These are phyloP conservation scores for Lablab purpureus DNA, from an alignment of 306 rosid genomes.

Conservation along the genomic window DNA sequence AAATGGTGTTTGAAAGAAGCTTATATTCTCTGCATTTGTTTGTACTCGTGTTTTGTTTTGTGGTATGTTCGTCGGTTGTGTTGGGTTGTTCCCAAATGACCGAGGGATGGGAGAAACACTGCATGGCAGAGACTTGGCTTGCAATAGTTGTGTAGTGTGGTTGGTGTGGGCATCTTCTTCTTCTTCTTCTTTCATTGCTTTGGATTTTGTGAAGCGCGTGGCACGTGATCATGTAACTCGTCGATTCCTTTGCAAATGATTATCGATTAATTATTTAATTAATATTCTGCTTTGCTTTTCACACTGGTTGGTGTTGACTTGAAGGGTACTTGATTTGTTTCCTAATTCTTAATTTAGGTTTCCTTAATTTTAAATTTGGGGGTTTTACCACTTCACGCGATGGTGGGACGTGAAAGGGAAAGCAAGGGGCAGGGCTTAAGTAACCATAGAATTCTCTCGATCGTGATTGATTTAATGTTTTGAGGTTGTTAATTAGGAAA, in stretches of 20 bases:
- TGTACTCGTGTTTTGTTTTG: conserved; percentile 33
- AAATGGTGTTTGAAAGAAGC: neutral
- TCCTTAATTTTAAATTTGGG: conserved; percentile 19
- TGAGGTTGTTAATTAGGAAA: too few species aligned
- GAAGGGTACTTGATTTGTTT: neutral
- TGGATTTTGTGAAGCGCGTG: conserved; percentile 43
- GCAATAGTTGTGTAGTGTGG: neutral
- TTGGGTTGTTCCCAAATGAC: neutral
- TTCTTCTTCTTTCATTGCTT: neutral
- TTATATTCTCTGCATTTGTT: conserved; percentile 56
- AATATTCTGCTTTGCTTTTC: neutral
- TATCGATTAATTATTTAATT: neutral
- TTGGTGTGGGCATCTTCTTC: too few species aligned
- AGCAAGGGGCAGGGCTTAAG: neutral
- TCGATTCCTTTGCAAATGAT: neutral
- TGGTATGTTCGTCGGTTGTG: conserved; percentile 32
- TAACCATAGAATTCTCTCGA: too few species aligned
- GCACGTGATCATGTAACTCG: neutral
- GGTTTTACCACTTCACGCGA: neutral
- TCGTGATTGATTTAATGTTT: too few species aligned
- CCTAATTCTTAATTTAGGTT: neutral
- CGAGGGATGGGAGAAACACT: neutral
- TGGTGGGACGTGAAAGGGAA: neutral
- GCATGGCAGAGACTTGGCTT: conserved; percentile 32
- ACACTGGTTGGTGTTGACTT: conserved; percentile 44